Evolutionary conservation across 106 monocot species (phyloP).

Genomic region (Acanthochlamys bracteata): DNA sequence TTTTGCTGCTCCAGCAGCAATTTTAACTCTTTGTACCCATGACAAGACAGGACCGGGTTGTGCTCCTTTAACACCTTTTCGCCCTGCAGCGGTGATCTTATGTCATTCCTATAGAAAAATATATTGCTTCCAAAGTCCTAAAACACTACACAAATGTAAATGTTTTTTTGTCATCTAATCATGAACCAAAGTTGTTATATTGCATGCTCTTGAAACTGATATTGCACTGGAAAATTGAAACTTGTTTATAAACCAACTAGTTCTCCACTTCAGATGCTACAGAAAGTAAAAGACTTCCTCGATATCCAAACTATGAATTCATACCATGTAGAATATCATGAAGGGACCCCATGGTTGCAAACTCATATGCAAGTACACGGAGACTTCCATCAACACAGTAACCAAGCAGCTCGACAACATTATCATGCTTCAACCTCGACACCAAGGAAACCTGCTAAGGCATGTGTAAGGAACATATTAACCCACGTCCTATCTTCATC

Average conservation of each 20-base stretch:
- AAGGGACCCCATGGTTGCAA: constrained; percentile 16
- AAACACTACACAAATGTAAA: too few relatives aligned
- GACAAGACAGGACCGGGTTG: constrained; percentile 28
- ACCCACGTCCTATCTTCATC: background rate
- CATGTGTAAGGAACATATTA: background rate
- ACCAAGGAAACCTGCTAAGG: constrained; percentile 28
- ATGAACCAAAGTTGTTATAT: too few relatives aligned
- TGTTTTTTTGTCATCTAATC: too few relatives aligned
- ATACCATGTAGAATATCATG: constrained; percentile 16
- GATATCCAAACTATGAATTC: background rate
- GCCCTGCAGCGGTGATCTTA: constrained; percentile 10
- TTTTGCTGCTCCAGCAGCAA: constrained; percentile 29
- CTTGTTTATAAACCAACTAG: background rate
- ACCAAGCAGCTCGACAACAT: constrained; percentile 15
- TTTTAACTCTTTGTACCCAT: constrained; percentile 31
- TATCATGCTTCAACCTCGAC: constrained; percentile 17
- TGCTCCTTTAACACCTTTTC: constrained; percentile 37
- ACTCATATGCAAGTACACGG: constrained; percentile 14
- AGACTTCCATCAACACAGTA: constrained; percentile 14
- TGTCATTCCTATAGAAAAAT: background rate
- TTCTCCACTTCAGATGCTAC: background rate
- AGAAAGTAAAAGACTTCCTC: background rate
- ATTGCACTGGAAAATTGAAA: background rate
- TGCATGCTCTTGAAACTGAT: too few relatives aligned
- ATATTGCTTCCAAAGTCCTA: too few relatives aligned